These are phyloP conservation scores for Fennellomyces sp. DNA, from an alignment of 371 early-diverging fungal genomes.

Conservation along the genomic window DNA sequence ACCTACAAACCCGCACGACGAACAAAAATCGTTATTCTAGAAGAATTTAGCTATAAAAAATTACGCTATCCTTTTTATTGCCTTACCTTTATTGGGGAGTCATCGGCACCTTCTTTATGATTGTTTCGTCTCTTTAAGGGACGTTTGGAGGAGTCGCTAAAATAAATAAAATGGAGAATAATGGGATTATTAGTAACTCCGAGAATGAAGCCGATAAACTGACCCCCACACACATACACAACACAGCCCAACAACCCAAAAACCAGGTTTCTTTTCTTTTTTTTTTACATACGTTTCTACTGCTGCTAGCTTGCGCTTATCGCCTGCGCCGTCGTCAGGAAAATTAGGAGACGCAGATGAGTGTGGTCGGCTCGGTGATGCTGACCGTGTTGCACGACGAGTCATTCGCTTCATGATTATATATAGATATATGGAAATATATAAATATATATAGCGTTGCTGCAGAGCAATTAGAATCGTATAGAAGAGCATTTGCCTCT, in stretches of 20 bases:
- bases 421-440: not conserved
- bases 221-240: not conserved
- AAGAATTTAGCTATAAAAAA: not conserved
- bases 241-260: too few species aligned
- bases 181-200: not conserved
- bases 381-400: constrained; percentile 1
- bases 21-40: constrained; percentile 68
- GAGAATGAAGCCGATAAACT: not conserved
- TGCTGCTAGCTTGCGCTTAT: not conserved
- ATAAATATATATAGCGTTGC: not conserved
- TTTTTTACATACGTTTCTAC: constrained; percentile 1
- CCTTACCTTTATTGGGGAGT: not conserved
- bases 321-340: not conserved
- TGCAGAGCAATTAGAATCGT: not conserved
- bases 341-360: not conserved
- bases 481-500: not conserved
- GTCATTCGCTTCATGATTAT: constrained; percentile 2
- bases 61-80: not conserved
- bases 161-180: not conserved
- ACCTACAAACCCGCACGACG: constrained; percentile 66
- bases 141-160: not conserved
- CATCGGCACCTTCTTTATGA: not conserved
- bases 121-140: not conserved
- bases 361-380: not conserved
- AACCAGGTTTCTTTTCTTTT: too few species aligned